Evolutionary conservation across 768 basidiomycete species (phyloP).

Genomic region (Lactarius quietus): DNA sequence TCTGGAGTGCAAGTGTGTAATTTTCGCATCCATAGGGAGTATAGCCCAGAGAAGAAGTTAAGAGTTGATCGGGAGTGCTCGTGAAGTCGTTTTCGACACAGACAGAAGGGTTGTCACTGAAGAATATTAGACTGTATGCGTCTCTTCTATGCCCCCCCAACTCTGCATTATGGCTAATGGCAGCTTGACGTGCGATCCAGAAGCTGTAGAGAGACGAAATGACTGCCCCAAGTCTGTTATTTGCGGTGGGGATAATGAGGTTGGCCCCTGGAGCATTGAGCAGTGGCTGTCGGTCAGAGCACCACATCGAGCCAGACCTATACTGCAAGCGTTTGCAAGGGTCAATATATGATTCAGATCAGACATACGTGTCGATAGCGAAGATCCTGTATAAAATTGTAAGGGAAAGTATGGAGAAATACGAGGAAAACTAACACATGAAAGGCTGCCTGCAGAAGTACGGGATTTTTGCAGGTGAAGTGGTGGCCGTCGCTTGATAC

Average conservation of each 20-base stretch:
- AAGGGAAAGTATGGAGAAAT: background rate
- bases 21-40: slow-evolving; percentile 39
- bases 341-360: too few relatives aligned
- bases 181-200: slow-evolving; percentile 49
- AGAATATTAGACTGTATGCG: slow-evolving; percentile 53
- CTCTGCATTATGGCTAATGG: slow-evolving; percentile 44
- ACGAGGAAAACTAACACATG: slow-evolving; percentile 47
- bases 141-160: slow-evolving; percentile 39
- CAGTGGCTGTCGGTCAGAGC: slow-evolving; percentile 42
- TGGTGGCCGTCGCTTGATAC: slow-evolving; percentile 54
- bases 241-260: slow-evolving; percentile 35
- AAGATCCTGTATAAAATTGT: slow-evolving; percentile 40
- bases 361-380: slow-evolving; percentile 44
- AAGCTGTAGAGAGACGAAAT: slow-evolving; percentile 51
- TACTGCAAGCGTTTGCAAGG: background rate
- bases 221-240: slow-evolving; percentile 56
- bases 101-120: slow-evolving; percentile 31
- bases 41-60: slow-evolving; percentile 38
- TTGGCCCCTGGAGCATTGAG: slow-evolving; percentile 39
- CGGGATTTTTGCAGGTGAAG: slow-evolving; percentile 52
- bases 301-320: slow-evolving; percentile 51
- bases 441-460: slow-evolving; percentile 48
- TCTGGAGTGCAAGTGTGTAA: slow-evolving; percentile 40
- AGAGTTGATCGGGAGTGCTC: slow-evolving; percentile 42
- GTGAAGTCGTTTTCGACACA: slow-evolving; percentile 44